phyloP scores from a whole-genome alignment of 2,329 filamentous ascomycete genomes.

The Monosporascus sp. region DNA sequence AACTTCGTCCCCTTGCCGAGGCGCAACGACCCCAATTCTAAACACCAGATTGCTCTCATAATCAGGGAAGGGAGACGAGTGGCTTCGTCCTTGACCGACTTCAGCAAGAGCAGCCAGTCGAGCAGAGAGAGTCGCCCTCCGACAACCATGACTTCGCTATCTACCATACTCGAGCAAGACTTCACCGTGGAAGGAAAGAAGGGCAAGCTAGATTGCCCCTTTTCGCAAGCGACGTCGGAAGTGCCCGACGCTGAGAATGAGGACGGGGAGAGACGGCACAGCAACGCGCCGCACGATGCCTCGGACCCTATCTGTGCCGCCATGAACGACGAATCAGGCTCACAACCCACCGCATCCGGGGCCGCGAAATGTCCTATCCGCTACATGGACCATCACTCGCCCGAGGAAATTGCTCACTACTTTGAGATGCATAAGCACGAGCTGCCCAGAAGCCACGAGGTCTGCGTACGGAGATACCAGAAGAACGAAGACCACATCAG shows the following conservation, averaged over 20 bases:
- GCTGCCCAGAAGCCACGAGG: conserved; percentile 85
- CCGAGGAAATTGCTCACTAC: conserved; percentile 88
- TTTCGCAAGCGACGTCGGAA: conserved; percentile 43
- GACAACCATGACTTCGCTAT: conserved; percentile 50
- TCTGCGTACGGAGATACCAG: conserved; percentile 87
- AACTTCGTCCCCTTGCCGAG: conserved; percentile 50
- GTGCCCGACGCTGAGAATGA: conserved; percentile 32
- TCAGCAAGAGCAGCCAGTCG: conserved; percentile 46
- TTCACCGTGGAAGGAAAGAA: conserved; percentile 82
- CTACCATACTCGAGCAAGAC: conserved; percentile 73
- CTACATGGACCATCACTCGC: conserved; percentile 85
- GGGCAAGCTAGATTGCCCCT: conserved; percentile 76
- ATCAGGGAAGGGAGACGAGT: conserved; percentile 60
- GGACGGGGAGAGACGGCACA: conserved; percentile 26
- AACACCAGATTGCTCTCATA: conserved; percentile 56
- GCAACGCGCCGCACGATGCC: conserved; percentile 37
- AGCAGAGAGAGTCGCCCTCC: conserved; percentile 44
- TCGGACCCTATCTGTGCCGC: conserved; percentile 59
- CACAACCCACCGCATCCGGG: conserved; percentile 43
- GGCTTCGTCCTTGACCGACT: conserved; percentile 43
- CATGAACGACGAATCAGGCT: conserved; percentile 56
- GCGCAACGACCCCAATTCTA: conserved; percentile 39
- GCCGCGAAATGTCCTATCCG: conserved; percentile 80
- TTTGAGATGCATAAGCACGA: conserved; percentile 95
- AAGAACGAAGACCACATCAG: conserved; percentile 78